Conservation (phyloP, 441 rosid species). For the Syzygium malaccense region DNA sequence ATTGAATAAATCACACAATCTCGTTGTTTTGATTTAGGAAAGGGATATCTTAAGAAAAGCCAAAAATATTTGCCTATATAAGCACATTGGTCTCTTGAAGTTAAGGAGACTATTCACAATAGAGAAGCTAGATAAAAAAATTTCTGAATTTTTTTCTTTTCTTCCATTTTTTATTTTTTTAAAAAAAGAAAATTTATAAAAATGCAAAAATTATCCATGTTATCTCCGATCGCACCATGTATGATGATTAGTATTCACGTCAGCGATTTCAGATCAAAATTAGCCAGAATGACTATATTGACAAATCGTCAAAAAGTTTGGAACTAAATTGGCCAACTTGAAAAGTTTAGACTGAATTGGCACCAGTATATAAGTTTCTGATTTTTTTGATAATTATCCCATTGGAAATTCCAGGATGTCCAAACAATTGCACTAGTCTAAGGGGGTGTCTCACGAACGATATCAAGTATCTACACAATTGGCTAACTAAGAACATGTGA, state of each 20-base stretch:
- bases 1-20: not conserved
- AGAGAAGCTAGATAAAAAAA: not conserved
- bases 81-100: not conserved
- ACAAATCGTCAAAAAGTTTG: not conserved
- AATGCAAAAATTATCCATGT: not conserved
- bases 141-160: not conserved
- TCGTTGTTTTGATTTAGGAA: not conserved
- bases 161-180: too few species aligned
- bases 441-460: not conserved
- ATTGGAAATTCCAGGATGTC: not conserved
- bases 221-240: accelerated
- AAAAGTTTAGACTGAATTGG: not conserved
- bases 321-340: not conserved
- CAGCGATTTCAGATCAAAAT: not conserved
- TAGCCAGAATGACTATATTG: not conserved
- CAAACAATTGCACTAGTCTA: not conserved
- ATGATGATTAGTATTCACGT: not conserved
- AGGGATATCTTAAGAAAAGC: not conserved
- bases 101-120: not conserved
- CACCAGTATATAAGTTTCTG: not conserved
- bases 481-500: not conserved
- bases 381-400: not conserved
- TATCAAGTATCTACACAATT: not conserved
- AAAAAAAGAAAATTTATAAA: not conserved
- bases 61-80: not conserved